Base-by-base conservation (phyloP, 305 asterid species). In the Solanum hybrid region DNA sequence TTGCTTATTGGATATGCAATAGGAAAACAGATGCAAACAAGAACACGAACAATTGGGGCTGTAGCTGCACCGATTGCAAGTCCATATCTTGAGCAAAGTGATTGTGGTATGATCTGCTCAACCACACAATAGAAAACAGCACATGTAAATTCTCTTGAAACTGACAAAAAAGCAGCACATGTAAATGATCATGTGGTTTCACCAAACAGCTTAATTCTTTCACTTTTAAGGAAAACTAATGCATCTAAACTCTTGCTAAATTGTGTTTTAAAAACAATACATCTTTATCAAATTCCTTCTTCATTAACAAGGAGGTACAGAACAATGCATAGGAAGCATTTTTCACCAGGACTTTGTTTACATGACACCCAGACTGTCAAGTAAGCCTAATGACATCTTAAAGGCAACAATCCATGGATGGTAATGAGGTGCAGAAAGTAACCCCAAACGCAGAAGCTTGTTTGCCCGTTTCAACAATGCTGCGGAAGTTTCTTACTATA, bases 1-100 rank as follows among this genome's bases (percentile, higher is more conserved):
- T 94, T 95, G 96, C 96, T 95, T 88, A 95, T 95, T 22, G 97
- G 98, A 91, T 92, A 95, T 81, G 98, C 96, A 88, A 95, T 90
- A 11, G 98, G 98, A 89, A 92, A 95, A 89, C 95, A 94, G 83
- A 95, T 91, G 93, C 94, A 95, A 85, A 95, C 97, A 79, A 95
- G 95, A 89, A 93, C 86, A 36, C 94, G 95, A 69, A 95, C 98
- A 36, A 95, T 18, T 28, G 97, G 96, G n/a, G 94, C 94, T 39
- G 92, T 94, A 61, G 93, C 82, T 84, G 97, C 98, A 85, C 98
- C 98, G 46, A 95, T 95, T 36, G 94, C 95, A 89, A 95, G 91
- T 91, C 98, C 98, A 90, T 95, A 92, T 89, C 95, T 93, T 26
- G 97, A 81, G 92, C 98, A 95, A 80, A 95, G 94, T 24, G 98